These are phyloP conservation scores for Stropharia rugosoannulata DNA, from an alignment of 768 basidiomycete genomes.

Conservation along the genomic window DNA sequence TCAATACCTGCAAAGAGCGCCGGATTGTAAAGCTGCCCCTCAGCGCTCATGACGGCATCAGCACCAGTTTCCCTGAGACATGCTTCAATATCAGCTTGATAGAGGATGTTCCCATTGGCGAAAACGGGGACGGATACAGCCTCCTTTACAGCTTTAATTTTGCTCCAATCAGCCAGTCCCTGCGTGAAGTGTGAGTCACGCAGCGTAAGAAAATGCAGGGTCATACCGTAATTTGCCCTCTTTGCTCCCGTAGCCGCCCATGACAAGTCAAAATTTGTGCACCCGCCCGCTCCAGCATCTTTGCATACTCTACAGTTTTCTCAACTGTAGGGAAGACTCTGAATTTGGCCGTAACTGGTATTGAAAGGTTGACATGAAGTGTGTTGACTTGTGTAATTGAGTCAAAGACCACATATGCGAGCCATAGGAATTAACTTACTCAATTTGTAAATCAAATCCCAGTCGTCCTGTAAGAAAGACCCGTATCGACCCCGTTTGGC, in stretches of 20 bases:
- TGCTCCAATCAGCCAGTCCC: conserved; percentile 87
- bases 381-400: conserved; percentile 64
- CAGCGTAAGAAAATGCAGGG: background rate
- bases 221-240: conserved; percentile 76
- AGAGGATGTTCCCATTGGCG: conserved; percentile 95
- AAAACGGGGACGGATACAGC: conserved; percentile 92
- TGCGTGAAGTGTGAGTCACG: conserved; percentile 23
- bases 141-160: conserved; percentile 89
- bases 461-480: conserved; percentile 90
- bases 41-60: conserved; percentile 94
- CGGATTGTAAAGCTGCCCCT: conserved; percentile 92
- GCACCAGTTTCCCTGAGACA: conserved; percentile 85
- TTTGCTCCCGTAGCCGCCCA: conserved; percentile 87
- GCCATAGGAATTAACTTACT: conserved; percentile 43
- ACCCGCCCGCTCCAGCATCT: conserved; percentile 93
- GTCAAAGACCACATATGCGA: background rate
- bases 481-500: conserved; percentile 87
- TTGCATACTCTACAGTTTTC: conserved; percentile 90
- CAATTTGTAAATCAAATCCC: conserved; percentile 82
- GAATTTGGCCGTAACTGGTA: conserved; percentile 98
- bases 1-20: conserved; percentile 60
- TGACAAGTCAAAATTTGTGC: conserved; percentile 96
- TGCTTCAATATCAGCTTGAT: conserved; percentile 73
- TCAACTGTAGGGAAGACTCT: conserved; percentile 84
- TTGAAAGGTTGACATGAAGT: conserved; percentile 75